Base-by-base conservation (phyloP, 2,329 filamentous ascomycete species). In the Epichloe baconii region DNA sequence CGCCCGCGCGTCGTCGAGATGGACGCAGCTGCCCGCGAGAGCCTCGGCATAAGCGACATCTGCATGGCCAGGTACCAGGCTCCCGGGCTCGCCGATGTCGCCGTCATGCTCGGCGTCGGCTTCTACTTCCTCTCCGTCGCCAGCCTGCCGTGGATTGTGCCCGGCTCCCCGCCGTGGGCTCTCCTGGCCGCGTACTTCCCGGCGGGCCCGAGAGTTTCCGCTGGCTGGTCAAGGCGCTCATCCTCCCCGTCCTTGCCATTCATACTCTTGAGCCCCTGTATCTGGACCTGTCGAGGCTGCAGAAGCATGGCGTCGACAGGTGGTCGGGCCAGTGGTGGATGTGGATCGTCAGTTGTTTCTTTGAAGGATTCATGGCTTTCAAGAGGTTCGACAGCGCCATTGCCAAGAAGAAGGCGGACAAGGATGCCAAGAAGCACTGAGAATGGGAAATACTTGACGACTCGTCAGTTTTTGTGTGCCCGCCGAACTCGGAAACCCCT, bases 1-100 rank as follows among this genome's bases (percentile, higher is more conserved):
- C 81, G 88, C 49, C 71, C 76, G 45, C 79, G 86, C 48, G 71
- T 91, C 41, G 80, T 94, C 47, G 79, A 82, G 48, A 86, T 96
- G 80, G 65, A 78, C 66, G 56, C 80, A 71, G 62, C 65, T 62
- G 62, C 78, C 57, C 75, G 85, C 36, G 58, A 69, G 35, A 75
- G 68, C 1, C 77, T 95, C 12, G 80, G 78, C 15, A 72, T 85
- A 49, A 59, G 77, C 72, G 59, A 71, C 60, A 60, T 73, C 38
- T 62, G 61, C 50, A 61, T 79, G 54, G 63, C 61, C 5, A 53
- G 56, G 41, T 82, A 72, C 59, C 55, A 61, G 8, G 55, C 63
- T 0, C 75, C 76, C 0, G 54, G 60, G 4, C 68, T 69, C 1
- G 56, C 71, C 14, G 78, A 83, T 40, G 59, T 73, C 6, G 59